These are phyloP conservation scores for Mycena belliarum DNA, from an alignment of 768 basidiomycete genomes.

Conservation along the genomic window DNA sequence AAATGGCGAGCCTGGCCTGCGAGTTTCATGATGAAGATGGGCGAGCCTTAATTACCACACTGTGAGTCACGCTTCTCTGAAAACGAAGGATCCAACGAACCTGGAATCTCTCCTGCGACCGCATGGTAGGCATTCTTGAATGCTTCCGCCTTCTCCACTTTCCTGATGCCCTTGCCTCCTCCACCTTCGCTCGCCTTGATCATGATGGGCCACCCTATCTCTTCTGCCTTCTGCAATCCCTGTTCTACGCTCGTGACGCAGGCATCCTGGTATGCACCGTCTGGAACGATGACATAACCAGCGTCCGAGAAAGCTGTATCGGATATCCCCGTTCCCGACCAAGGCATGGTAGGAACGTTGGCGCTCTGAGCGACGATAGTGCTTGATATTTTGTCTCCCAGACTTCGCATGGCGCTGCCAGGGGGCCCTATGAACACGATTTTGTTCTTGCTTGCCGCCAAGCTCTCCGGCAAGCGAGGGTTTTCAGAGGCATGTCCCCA, in stretches of 20 bases:
- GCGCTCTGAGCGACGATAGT: conserved; percentile 99
- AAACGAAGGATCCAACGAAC: conserved; percentile 43
- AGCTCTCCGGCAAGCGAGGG: conserved; percentile 91
- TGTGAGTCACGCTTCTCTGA: conserved; percentile 2
- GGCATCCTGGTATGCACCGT: conserved; percentile 83
- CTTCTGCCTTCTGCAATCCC: conserved; percentile 77
- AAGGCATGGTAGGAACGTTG: conserved; percentile 96
- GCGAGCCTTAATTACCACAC: conserved; percentile 63
- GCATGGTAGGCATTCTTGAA: conserved; percentile 96
- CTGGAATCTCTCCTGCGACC: conserved; percentile 94
- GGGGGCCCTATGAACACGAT: conserved; percentile 99
- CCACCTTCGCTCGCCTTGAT: conserved; percentile 99
- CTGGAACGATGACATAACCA: conserved; percentile 94
- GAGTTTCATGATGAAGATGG: conserved; percentile 99
- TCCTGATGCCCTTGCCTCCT: conserved; percentile 98
- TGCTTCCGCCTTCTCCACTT: conserved; percentile 80
- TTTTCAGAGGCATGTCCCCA: conserved; percentile 99
- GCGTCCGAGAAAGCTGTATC: conserved; percentile 81
- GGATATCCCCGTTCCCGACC: conserved; percentile 94
- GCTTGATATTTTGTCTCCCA: conserved; percentile 99
- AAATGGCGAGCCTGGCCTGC: conserved; percentile 96
- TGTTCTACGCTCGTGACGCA: conserved; percentile 89
- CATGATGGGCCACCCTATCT: conserved; percentile 97
- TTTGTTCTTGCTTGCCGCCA: conserved; percentile 89
- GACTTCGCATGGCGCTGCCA: conserved; percentile 96